Evolutionary conservation across 192 early-diverging fungal genomes (phyloP).

Genomic region (Coemansia interrupta): DNA sequence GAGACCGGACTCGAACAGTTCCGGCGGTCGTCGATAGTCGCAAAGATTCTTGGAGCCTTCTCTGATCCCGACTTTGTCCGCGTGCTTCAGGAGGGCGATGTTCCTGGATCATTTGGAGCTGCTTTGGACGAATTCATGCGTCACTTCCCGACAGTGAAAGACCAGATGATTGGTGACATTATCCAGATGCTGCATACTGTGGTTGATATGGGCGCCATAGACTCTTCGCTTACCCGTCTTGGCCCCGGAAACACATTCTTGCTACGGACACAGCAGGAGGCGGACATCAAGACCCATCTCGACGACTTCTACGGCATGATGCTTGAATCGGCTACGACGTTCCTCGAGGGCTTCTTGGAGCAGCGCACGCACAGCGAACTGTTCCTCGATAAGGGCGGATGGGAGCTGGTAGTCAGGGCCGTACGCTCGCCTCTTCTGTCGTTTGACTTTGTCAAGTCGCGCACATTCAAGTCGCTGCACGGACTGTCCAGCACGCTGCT

Average conservation of each 20-base stretch:
- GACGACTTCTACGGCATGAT: constrained; percentile 59
- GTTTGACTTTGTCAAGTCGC: constrained; percentile 52
- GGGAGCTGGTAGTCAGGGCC: constrained; percentile 41
- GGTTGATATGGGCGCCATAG: constrained; percentile 56
- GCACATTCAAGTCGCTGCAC: constrained; percentile 46
- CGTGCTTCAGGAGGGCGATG: constrained; percentile 76
- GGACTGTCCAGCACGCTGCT: constrained; percentile 44
- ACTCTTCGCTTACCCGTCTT: constrained; percentile 24
- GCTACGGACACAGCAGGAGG: constrained; percentile 37
- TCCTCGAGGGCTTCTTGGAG: constrained; percentile 50
- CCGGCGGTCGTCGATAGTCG: constrained; percentile 64
- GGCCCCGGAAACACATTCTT: constrained; percentile 48
- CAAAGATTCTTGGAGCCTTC: constrained; percentile 71
- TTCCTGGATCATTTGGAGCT: constrained; percentile 77
- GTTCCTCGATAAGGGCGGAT: constrained; percentile 49
- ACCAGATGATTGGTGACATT: constrained; percentile 66
- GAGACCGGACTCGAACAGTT: constrained; percentile 80
- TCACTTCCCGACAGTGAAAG: constrained; percentile 86
- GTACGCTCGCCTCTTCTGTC: constrained; percentile 48
- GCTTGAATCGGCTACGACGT: constrained; percentile 53
- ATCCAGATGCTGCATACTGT: constrained; percentile 66
- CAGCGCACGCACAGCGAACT: constrained; percentile 40
- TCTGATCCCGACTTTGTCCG: constrained; percentile 73
- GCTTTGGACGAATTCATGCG: constrained; percentile 93
- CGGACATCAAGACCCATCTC: constrained; percentile 47